phyloP scores from a whole-genome alignment of 768 basidiomycete genomes.

The Leccinum boreale region DNA sequence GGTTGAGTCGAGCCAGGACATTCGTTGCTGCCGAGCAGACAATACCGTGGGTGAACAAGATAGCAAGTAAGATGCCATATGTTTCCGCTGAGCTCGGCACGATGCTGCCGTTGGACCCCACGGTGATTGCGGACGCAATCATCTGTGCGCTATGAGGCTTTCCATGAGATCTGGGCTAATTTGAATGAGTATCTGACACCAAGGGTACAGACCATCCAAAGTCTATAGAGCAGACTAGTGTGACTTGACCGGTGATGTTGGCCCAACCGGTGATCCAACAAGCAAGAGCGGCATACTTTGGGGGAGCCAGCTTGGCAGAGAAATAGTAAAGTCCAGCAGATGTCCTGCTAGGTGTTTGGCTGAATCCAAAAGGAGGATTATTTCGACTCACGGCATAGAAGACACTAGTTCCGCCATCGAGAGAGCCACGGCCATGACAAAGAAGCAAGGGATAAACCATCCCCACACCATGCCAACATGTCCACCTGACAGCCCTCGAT shows the following conservation, averaged over 20 bases:
- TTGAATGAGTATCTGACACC: neutral
- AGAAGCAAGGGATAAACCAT: conserved; percentile 68
- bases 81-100: conserved; percentile 55
- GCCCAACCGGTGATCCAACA: conserved; percentile 65
- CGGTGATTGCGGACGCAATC: conserved; percentile 69
- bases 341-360: conserved; percentile 41
- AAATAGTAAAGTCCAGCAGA: conserved; percentile 80
- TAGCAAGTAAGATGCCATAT: conserved; percentile 62
- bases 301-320: conserved; percentile 69
- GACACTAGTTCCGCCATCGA: conserved; percentile 72
- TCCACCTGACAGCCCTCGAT: conserved; percentile 42
- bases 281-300: conserved; percentile 55
- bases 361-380: neutral
- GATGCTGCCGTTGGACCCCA: conserved; percentile 50
- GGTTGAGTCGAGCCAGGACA: conserved; percentile 62
- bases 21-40: conserved; percentile 70
- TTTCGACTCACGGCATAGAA: conserved; percentile 64
- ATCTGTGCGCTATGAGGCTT: conserved; percentile 54
- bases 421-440: conserved; percentile 63
- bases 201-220: neutral
- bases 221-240: conserved; percentile 68
- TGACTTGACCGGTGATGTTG: conserved; percentile 68
- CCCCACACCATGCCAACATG: conserved; percentile 78
- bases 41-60: conserved; percentile 60
- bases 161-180: neutral